phyloP scores from a whole-genome alignment of 495 filamentous ascomycete species.

The Umbilicaria muhlenbergii region DNA sequence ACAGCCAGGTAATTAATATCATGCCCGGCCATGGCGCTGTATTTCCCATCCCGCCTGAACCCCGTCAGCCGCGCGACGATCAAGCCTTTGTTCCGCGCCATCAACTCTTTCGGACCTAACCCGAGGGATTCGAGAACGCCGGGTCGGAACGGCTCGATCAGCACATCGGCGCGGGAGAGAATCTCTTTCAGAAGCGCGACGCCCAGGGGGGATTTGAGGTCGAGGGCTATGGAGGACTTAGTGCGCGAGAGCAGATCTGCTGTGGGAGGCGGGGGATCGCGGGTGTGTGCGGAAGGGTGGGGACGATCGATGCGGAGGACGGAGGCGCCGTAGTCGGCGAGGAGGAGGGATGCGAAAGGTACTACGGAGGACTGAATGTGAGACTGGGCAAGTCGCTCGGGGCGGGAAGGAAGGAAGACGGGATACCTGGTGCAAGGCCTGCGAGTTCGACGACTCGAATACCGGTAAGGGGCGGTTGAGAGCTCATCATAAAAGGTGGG shows the following conservation, averaged over 20 bases:
- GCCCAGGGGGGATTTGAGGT: constrained; percentile 54
- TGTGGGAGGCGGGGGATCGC: constrained; percentile 25
- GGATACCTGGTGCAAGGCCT: constrained; percentile 69
- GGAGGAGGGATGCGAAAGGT: constrained; percentile 77
- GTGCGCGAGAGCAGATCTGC: constrained; percentile 58
- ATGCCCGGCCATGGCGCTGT: constrained; percentile 82
- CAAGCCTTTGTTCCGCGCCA: constrained; percentile 57
- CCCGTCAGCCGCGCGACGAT: constrained; percentile 78
- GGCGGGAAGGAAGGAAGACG: not conserved
- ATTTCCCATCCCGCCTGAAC: constrained; percentile 74
- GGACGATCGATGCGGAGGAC: constrained; percentile 78
- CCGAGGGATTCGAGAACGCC: constrained; percentile 75
- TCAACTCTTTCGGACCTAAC: constrained; percentile 48
- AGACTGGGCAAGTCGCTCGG: too few species aligned
- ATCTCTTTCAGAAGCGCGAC: constrained; percentile 49
- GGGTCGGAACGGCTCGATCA: constrained; percentile 89
- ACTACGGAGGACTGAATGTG: constrained; percentile 26
- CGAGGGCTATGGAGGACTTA: constrained; percentile 62
- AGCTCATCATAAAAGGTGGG: constrained; percentile 20
- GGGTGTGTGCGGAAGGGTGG: constrained; percentile 18
- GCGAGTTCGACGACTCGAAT: constrained; percentile 80
- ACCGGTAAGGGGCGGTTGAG: constrained; percentile 50
- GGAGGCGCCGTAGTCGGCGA: constrained; percentile 75
- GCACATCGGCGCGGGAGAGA: constrained; percentile 46
- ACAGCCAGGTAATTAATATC: constrained; percentile 96